Conservation (phyloP, 305 asterid species). For the Euphrasia arctica region DNA sequence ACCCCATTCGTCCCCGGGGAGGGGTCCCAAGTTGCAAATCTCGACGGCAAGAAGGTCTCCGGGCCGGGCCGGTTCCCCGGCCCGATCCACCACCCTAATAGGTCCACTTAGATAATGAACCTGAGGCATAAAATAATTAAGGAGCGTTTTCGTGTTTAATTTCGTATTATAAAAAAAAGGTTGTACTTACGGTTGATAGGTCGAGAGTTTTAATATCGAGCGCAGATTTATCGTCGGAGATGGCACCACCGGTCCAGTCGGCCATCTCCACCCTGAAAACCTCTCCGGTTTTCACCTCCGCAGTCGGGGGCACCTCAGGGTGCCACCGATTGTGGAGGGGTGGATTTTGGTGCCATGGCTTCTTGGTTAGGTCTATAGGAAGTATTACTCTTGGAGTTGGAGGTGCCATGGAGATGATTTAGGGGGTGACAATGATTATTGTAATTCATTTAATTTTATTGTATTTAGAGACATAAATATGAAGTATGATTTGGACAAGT, state of each 20-base stretch:
- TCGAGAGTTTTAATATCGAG: constrained; percentile 67
- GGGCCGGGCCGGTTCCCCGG: constrained; percentile 68
- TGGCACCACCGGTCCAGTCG: constrained; percentile 82
- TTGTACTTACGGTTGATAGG: constrained; percentile 56
- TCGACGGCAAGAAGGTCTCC: constrained; percentile 89
- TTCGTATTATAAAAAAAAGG: too few relatives aligned
- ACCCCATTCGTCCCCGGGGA: constrained; percentile 98
- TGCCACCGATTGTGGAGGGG: constrained; percentile 97
- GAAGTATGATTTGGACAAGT: too few relatives aligned
- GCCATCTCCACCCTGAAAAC: constrained; percentile 82
- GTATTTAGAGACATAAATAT: too few relatives aligned
- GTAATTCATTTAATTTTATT: not conserved
- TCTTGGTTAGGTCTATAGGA: constrained; percentile 62
- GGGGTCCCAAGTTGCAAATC: constrained; percentile 90
- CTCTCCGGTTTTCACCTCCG: constrained; percentile 63
- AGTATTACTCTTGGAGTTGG: constrained; percentile 58
- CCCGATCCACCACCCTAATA: constrained; percentile 60
- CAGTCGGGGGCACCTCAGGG: constrained; percentile 75
- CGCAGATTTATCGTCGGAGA: constrained; percentile 61
- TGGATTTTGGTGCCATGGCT: constrained; percentile 66
- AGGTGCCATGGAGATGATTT: constrained; percentile 37
- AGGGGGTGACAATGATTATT: not conserved
- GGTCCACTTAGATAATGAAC: constrained; percentile 96
- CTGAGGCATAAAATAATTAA: constrained; percentile 33
- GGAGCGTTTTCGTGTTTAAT: too few relatives aligned